Evolutionary conservation across 345 rosid genomes (phyloP).

Genomic region (Boechera stricta): DNA sequence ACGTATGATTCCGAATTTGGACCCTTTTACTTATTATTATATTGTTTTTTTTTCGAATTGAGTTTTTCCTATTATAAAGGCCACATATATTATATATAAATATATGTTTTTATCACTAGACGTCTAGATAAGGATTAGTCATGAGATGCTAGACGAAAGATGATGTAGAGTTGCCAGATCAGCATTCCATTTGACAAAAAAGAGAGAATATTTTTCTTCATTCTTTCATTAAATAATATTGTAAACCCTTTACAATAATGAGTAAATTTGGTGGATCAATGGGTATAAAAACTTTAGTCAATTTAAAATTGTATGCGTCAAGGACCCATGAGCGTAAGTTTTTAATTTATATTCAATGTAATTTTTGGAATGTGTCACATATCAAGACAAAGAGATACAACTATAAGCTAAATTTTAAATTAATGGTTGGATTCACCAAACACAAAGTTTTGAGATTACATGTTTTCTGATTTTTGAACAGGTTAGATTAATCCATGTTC

Average conservation of each 20-base stretch:
- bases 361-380: slow-evolving; percentile 15
- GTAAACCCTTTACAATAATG: not conserved
- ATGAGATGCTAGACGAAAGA: not conserved
- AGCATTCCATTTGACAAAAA: slow-evolving; percentile 35
- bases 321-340: slow-evolving; percentile 4
- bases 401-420: not conserved
- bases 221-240: not conserved
- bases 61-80: not conserved
- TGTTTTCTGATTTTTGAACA: not conserved
- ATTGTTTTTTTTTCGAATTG: too few species aligned
- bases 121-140: slow-evolving; percentile 15
- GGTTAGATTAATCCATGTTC: slow-evolving; percentile 18
- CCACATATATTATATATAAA: not conserved
- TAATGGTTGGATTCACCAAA: slow-evolving; percentile 21
- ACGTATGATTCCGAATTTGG: slow-evolving; percentile 2
- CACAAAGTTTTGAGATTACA: not conserved
- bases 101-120: not conserved
- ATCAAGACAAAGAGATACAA: slow-evolving; percentile 19
- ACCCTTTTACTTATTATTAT: not conserved
- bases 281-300: not conserved
- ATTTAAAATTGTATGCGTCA: slow-evolving; percentile 3
- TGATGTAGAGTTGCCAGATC: slow-evolving; percentile 23
- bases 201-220: not conserved
- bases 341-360: not conserved
- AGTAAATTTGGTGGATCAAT: not conserved